A percentile compares a stretch with the other conserved stretches of the same genome.
Evolutionary conservation across 2,329 filamentous ascomycete genomes (phyloP).

Genomic region (Pseudogymnoascus sp.): DNA sequence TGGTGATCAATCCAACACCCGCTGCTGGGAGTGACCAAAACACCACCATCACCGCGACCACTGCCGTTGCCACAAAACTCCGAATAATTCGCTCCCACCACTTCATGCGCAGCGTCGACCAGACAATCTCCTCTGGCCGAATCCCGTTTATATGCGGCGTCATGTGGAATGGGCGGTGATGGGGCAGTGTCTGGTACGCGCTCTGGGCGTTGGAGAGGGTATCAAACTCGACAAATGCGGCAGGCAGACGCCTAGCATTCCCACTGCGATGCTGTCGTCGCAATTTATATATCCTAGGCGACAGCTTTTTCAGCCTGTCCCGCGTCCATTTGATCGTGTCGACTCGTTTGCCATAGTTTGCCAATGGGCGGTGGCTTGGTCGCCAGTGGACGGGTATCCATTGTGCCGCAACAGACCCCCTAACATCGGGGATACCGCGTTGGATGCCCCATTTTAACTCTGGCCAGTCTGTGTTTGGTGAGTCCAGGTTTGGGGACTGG

Average conservation of each 20-base stretch:
- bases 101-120: constrained; percentile 55
- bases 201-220: constrained; percentile 52
- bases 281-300: constrained; percentile 26
- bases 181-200: constrained; percentile 56
- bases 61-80: constrained; percentile 39
- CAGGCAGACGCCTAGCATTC: constrained; percentile 44
- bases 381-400: constrained; percentile 27
- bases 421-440: constrained; percentile 22
- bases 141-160: constrained; percentile 52
- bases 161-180: constrained; percentile 56
- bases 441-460: background rate
- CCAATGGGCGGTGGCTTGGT: constrained; percentile 29
- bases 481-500: background rate
- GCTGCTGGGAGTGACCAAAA: constrained; percentile 65
- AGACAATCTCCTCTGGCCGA: constrained; percentile 54
- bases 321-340: constrained; percentile 32
- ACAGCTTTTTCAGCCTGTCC: constrained; percentile 26
- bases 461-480: background rate
- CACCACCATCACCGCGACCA: constrained; percentile 49
- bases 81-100: constrained; percentile 54
- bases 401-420: constrained; percentile 30
- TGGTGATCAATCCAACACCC: constrained; percentile 55
- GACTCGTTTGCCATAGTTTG: constrained; percentile 29
- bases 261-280: constrained; percentile 33
- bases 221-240: constrained; percentile 60